These are phyloP conservation scores for Voacanga thouarsii DNA, from an alignment of 257 asterid genomes.

Conservation along the genomic window DNA sequence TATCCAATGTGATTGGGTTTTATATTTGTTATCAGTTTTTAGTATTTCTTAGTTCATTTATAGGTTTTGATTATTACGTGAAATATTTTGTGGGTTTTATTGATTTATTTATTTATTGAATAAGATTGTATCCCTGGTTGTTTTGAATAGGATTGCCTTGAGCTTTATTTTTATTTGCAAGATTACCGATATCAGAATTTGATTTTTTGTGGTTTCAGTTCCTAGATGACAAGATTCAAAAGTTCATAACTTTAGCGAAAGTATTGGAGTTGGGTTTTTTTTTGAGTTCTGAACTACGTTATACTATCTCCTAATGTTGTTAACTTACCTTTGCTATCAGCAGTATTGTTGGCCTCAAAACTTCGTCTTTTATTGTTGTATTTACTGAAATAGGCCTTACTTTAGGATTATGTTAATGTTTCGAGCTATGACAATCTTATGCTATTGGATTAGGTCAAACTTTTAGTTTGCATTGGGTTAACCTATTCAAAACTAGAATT, in stretches of 20 bases:
- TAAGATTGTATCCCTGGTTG: slow-evolving; percentile 1
- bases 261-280: not conserved
- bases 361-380: not conserved
- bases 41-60: slow-evolving; percentile 1
- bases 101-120: not conserved
- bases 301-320: not conserved
- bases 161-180: not conserved
- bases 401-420: not conserved
- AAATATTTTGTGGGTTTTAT: slow-evolving; percentile 14
- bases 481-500: not conserved
- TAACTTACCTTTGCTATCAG: not conserved
- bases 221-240: not conserved
- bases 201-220: not conserved
- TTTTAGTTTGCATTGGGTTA: not conserved
- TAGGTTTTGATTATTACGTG: slow-evolving; percentile 7
- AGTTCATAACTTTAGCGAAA: not conserved
- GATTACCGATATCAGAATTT: not conserved
- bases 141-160: slow-evolving; percentile 19
- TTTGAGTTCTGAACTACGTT: not conserved
- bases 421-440: not conserved
- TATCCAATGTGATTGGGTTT: not conserved
- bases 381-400: not conserved
- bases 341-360: not conserved
- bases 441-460: not conserved
- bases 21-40: not conserved